Evolutionary conservation across 108 stramenopile species (phyloP), one percentile per base, ranked within the genome.

Genomic region (Skeletonema costatum): DNA sequence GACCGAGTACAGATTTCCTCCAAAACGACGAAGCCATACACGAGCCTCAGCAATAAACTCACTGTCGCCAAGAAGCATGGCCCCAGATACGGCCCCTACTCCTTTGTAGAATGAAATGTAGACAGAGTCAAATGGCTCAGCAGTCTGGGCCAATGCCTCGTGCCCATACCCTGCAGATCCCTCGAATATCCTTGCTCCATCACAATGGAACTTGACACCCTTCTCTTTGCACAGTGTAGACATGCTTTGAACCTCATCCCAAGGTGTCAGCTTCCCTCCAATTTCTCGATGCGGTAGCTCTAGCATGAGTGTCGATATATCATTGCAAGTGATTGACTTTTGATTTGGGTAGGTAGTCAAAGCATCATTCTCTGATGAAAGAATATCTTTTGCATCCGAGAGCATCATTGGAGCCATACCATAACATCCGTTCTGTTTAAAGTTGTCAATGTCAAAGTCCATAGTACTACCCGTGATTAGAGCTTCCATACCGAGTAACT

Each of bases 51-150:
- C 53, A 70, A 90, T 85, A 76, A 93, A 93, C 3, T 78, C 81
- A 16, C 41, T 61, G 25, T 64, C 38, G 2, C 95, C 95, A 32
- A 91, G 64, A 36, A 96, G 76, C 87, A 93, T 89, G 7, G 90
- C 95, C 14, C 95, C 95, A 1, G 86, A 75, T 31, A 89, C 53
- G 8, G 85, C 91, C 3, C 88, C 92, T 17, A 96, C 56, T n/a
- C 92, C 92, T 63, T 96, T 93, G 68, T 94, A 93, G 70, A 91
- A 92, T 2, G 87, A 93, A 53, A 96, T 71, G 69, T 94, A 96
- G 8, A 93, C 74, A 2, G 86, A 86, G 71, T 90, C 90, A 77
- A 93, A 96, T 1, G 86, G 85, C 12, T 56, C 25, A 6, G 79
- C 82, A 1, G 92, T 64, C 56, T 90, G 72, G 17, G 38, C 14